Conservation (phyloP, 305 asterid species). For the Fraxinus latifolia region DNA sequence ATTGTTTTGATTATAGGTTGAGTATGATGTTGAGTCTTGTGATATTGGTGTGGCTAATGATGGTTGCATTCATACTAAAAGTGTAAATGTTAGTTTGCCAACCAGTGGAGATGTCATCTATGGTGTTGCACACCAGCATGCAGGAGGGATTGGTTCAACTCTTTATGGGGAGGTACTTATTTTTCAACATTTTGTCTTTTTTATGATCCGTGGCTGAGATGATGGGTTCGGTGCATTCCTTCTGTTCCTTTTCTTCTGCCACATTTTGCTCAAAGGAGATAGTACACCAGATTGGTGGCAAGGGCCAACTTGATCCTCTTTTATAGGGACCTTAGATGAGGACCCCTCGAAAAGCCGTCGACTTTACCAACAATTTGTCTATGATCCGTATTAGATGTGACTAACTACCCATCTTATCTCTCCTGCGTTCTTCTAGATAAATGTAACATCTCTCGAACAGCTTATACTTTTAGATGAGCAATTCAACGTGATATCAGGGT, state of each 20-base stretch:
- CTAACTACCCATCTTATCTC: not conserved
- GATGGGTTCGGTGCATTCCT: not conserved
- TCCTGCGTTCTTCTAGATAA: not conserved
- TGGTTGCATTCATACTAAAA: slow-evolving; percentile 31
- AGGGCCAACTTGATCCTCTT: not conserved
- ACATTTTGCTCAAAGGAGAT: not conserved
- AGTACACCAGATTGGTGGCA: not conserved
- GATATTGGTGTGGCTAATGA: slow-evolving; percentile 19
- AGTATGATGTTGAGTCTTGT: slow-evolving; percentile 37
- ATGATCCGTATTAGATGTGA: not conserved
- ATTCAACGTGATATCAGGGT: not conserved
- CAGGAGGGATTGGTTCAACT: slow-evolving; percentile 42
- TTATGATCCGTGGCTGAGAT: not conserved
- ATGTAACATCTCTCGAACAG: not conserved
- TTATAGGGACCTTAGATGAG: not conserved
- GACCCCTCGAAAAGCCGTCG: not conserved
- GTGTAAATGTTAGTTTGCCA: slow-evolving; percentile 30
- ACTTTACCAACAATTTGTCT: not conserved
- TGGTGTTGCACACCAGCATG: slow-evolving; percentile 47
- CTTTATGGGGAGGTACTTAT: slow-evolving; percentile 42
- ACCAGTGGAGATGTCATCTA: slow-evolving; percentile 47
- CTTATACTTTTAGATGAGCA: not conserved
- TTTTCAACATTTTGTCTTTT: not conserved
- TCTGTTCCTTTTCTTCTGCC: not conserved
- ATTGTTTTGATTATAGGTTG: slow-evolving; percentile 34